Evolutionary conservation across 768 basidiomycete genomes (phyloP).

Genomic region (Pleurotus platypus): DNA sequence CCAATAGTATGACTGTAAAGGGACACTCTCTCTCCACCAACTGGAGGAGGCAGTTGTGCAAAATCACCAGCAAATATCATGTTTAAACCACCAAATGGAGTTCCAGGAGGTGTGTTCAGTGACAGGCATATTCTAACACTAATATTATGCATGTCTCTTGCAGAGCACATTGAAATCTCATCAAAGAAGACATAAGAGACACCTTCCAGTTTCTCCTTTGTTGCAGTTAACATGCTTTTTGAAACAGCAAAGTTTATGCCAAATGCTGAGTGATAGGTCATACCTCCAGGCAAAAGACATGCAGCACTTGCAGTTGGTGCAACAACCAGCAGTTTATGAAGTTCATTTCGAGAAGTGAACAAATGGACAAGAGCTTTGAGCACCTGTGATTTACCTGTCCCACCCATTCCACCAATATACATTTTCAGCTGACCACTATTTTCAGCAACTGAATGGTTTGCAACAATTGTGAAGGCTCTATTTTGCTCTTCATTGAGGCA

Average conservation of each 20-base stretch:
- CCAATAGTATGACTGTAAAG: conserved; percentile 13
- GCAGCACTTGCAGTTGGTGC: conserved; percentile 24
- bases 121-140: conserved; percentile 19
- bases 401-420: conserved; percentile 29
- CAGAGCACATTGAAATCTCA: conserved; percentile 38
- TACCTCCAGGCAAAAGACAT: conserved; percentile 17
- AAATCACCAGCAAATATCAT: conserved; percentile 37
- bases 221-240: no score
- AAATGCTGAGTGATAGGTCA: conserved; percentile 20
- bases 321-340: conserved; percentile 20
- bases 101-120: conserved; percentile 6
- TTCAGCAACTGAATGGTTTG: conserved; percentile 17
- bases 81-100: conserved; percentile 30
- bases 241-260: not conserved
- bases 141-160: conserved; percentile 26
- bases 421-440: conserved; percentile 21
- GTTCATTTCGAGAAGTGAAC: conserved; percentile 21
- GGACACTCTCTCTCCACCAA: conserved; percentile 13
- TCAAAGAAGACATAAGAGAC: conserved; percentile 35
- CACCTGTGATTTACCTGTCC: conserved; percentile 28
- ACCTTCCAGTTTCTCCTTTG: conserved; percentile 10
- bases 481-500: conserved; percentile 26
- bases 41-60: conserved; percentile 24
- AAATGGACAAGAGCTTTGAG: conserved; percentile 20
- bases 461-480: conserved; percentile 25